Conservation (phyloP, 352 stramenopile genomes). For the Bremia lactucae region DNA sequence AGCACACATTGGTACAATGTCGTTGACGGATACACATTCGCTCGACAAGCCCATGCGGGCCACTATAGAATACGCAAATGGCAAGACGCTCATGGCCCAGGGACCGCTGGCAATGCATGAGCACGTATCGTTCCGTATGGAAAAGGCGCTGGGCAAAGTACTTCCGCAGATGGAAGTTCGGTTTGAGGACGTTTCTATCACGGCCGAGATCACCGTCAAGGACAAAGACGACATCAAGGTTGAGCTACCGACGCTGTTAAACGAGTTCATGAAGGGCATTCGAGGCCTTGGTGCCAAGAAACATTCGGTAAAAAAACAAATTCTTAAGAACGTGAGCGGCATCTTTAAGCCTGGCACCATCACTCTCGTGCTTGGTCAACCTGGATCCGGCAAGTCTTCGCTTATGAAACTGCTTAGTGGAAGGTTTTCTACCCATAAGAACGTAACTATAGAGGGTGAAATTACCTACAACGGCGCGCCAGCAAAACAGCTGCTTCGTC, state of each 20-base stretch:
- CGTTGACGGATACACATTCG: no score
- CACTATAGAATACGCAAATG: no score
- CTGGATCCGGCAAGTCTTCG: constrained; percentile 14
- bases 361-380: constrained; percentile 11
- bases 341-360: constrained; percentile 24
- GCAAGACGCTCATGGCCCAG: constrained; percentile 16
- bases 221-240: constrained; percentile 5
- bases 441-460: constrained; percentile 11
- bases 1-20: no score
- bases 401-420: constrained; percentile 14
- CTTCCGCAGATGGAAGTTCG: constrained; percentile 24
- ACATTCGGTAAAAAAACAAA: constrained; percentile 22
- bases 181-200: constrained; percentile 17
- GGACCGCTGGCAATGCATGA: constrained; percentile 16
- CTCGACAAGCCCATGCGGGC: no score
- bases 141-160: constrained; percentile 10
- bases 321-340: constrained; percentile 34
- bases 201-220: constrained; percentile 13
- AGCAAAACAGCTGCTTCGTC: constrained; percentile 13
- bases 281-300: constrained; percentile 4
- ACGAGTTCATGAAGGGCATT: constrained; percentile 23
- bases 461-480: constrained; percentile 15
- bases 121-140: constrained; percentile 12
- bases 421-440: constrained; percentile 13
- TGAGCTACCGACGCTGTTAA: constrained; percentile 33